These are phyloP conservation scores for Dactylella cylindrospora DNA, from an alignment of 2,329 filamentous ascomycete genomes.

Conservation along the genomic window DNA sequence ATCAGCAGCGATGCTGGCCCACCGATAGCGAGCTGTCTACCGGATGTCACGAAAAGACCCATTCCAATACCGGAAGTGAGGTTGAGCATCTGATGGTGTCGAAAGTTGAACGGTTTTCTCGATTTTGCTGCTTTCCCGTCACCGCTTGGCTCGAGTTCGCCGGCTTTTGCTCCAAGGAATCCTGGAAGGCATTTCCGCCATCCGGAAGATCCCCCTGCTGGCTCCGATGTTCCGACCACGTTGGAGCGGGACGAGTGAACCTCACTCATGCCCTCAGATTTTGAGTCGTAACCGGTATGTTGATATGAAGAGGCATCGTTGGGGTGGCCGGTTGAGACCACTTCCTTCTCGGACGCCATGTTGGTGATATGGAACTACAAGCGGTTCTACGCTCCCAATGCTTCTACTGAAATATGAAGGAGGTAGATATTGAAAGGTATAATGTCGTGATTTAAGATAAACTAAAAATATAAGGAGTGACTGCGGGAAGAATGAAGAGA, in stretches of 20 bases:
- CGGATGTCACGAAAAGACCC: conserved; percentile 65
- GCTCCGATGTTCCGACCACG: conserved; percentile 33
- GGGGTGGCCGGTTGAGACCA: not conserved
- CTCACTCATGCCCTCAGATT: conserved; percentile 19
- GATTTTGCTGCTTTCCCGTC: conserved; percentile 1
- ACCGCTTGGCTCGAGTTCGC: not conserved
- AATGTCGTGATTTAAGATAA: not conserved
- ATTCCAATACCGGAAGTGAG: conserved; percentile 64
- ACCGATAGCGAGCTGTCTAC: conserved; percentile 62
- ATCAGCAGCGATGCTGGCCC: conserved; percentile 64
- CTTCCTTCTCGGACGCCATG: conserved; percentile 28
- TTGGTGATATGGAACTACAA: conserved; percentile 6
- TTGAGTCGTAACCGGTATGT: conserved; percentile 14
- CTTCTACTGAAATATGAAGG: conserved; percentile 1
- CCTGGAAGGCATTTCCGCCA: conserved; percentile 28
- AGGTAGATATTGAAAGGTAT: not conserved
- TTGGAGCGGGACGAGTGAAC: conserved; percentile 35
- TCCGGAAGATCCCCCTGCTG: conserved; percentile 4
- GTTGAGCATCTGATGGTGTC: conserved; percentile 70
- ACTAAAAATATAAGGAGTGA: conserved; percentile 21
- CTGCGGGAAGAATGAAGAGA: conserved; percentile 5
- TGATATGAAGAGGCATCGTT: conserved; percentile 27
- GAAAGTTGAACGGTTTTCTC: conserved; percentile 46
- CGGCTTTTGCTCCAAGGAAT: conserved; percentile 19
- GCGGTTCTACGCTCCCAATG: conserved; percentile 3